phyloP scores from a whole-genome alignment of 2,329 filamentous ascomycete species.

The Trichoderma aggressivum region DNA sequence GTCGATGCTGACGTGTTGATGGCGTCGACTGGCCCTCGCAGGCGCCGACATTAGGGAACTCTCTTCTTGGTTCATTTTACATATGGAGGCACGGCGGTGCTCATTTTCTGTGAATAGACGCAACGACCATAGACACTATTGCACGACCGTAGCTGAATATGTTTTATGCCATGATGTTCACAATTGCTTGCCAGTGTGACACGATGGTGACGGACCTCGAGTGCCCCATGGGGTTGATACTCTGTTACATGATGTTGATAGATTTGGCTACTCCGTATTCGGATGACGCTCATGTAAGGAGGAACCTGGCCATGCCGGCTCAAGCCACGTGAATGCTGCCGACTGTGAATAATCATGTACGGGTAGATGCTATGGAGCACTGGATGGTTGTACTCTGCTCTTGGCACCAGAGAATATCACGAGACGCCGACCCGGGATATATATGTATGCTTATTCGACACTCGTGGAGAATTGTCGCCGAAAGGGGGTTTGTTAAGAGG shows the following conservation, averaged over 20 bases:
- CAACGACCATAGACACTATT: neutral
- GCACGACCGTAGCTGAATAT: neutral
- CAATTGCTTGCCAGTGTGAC: neutral
- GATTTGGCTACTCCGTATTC: neutral
- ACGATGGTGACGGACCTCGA: neutral
- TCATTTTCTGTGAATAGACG: slow-evolving; percentile 13
- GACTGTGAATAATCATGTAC: neutral
- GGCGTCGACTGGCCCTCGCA: neutral
- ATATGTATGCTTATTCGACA: neutral
- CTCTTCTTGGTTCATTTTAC: slow-evolving; percentile 4
- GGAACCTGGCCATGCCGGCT: neutral
- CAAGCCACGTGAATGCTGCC: neutral
- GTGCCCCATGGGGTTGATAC: neutral
- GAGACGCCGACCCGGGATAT: neutral
- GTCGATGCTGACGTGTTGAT: neutral
- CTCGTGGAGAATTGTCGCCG: neutral
- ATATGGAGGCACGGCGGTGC: slow-evolving; percentile 11
- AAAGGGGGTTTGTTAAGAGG: neutral
- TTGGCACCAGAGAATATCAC: neutral
- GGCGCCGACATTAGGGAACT: neutral
- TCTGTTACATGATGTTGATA: neutral
- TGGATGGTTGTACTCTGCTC: neutral
- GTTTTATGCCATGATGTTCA: neutral
- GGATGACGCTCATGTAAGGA: neutral
- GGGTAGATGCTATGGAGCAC: neutral